These are phyloP conservation scores for Dendrobium catenatum DNA, from an alignment of 106 monocot species.

Conservation along the genomic window DNA sequence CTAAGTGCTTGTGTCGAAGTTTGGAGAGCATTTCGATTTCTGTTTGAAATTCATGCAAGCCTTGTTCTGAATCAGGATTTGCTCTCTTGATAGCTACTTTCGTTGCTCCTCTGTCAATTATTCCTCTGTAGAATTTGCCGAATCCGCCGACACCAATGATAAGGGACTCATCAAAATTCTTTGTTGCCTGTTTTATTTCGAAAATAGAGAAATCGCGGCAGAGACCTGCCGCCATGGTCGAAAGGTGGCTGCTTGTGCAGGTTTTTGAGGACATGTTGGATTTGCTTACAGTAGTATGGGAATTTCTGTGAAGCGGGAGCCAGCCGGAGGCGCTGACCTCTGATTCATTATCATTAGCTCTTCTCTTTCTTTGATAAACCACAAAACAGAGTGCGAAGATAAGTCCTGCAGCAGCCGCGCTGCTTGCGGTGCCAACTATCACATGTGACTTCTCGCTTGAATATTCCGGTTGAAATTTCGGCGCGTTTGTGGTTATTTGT, in stretches of 20 bases:
- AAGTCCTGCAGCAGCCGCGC: conserved; percentile 19
- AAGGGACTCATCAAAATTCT: conserved; percentile 69
- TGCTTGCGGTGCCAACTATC: conserved; percentile 35
- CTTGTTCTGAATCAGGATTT: conserved; percentile 69
- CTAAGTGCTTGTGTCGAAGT: conserved; percentile 71
- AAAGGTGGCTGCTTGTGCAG: conserved; percentile 43
- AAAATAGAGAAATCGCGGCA: conserved; percentile 71
- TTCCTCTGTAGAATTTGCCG: conserved; percentile 72
- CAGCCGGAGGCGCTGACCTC: conserved; percentile 33
- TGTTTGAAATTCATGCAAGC: conserved; percentile 58
- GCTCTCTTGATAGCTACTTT: conserved; percentile 73
- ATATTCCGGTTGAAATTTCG: not conserved
- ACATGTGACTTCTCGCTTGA: not conserved
- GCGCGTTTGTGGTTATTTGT: not conserved
- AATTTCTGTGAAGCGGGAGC: conserved; percentile 60
- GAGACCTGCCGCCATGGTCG: conserved; percentile 38
- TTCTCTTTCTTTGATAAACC: conserved; percentile 42
- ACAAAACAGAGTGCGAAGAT: conserved; percentile 36
- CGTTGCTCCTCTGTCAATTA: conserved; percentile 23
- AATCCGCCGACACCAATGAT: conserved; percentile 85
- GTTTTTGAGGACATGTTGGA: conserved; percentile 48
- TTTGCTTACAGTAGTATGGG: conserved; percentile 36
- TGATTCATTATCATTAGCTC: not conserved
- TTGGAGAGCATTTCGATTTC: conserved; percentile 95
- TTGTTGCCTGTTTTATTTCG: conserved; percentile 66